Evolutionary conservation across 2,329 filamentous ascomycete genomes (phyloP), one percentile per base, ranked within the genome.

Genomic region (Didymella exigua): DNA sequence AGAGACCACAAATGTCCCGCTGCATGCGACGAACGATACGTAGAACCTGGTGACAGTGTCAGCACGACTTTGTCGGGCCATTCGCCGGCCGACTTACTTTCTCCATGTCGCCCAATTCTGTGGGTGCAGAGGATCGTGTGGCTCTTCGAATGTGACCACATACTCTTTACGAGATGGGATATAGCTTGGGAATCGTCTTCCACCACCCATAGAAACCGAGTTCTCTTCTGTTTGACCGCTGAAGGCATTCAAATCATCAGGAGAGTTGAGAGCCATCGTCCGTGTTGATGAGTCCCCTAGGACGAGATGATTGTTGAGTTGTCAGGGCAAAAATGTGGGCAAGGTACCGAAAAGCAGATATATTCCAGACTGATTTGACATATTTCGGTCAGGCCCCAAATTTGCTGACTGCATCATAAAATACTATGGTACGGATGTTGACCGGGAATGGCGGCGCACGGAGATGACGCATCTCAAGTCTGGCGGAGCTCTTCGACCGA

Each of bases 1-100:
- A 3, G 89, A 50, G 30, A 31, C 40, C 1, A 50, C 40, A n/a
- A 50, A 43, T 14, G 48, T 50, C 14, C 30, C 48, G 24, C 31
- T 38, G 18, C 48, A 50, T 10, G 48, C 13, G 5, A 41, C 14
- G 1, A 19, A 29, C 16, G 48, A 33, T 16, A 44, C n/a, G 19
- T 26, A 37, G 5, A 50, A 13, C 16, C 48, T 50, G 2, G 8
- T 26, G 21, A 8, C 10, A 5, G 2, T 13, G 6, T 42, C n/a
- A 33, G 27, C 13, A 1, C 5, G 9, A 2, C n/a, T 2, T 7
- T 8, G n/a, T 31, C n/a, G 9, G 26, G 5, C 14, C 10, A 23
- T 4, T 4, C 1, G 10, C 10, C 2, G 3, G 11, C n/a, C 8
- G 5, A 3, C 24, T 11, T 21, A 50, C 48, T 50, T 50, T n/a